Evolutionary conservation across 345 rosid species (phyloP), one percentile per base, ranked within the genome.

Genomic region (Murraya paniculata): DNA sequence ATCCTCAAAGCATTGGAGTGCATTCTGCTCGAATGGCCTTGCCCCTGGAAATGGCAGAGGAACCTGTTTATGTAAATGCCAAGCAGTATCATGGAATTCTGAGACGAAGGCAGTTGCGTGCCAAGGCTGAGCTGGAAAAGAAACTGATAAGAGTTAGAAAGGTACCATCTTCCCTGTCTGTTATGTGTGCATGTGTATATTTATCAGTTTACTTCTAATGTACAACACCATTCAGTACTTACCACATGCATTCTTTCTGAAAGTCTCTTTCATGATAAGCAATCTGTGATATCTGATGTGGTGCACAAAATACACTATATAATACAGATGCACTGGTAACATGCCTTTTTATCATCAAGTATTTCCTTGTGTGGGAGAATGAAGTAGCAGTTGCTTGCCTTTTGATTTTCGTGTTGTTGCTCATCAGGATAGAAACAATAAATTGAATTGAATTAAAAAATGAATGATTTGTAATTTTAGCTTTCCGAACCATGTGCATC

Each of bases 11-110:
- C 73, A 74, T 81, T 50, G 89, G 90, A 25, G 70, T 72, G 71
- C 88, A 81, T 77, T 84, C 86, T n/a, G 64, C 84, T 25, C 84
- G 95, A 82, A 84, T 87, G 86, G 88, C 84, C 11, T 86, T 91
- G 86, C 91, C 95, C 24, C 86, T 84, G 50, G 87, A 84, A 77
- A 83, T 91, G 82, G 85, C 89, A 16, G 93, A 88, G 83, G 92
- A 89, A 61, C 93, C 92, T 71, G 93, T 91, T 80, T 91, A 90
- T 75, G 95, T 91, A 79, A 91, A 91, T 79, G 95, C 95, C 69
- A 91, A 90, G 82, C 93, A 90, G 75, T 91, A 87, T 83, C 89
- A 85, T 77, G 95, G 93, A 61, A 91, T 91, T 72, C 79, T 91
- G 73, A 87, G 95, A 81, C 84, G 95, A 73, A 85, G 93, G 79